Conservation (phyloP, 1,139 yeast species). For the Pichia sp. region DNA sequence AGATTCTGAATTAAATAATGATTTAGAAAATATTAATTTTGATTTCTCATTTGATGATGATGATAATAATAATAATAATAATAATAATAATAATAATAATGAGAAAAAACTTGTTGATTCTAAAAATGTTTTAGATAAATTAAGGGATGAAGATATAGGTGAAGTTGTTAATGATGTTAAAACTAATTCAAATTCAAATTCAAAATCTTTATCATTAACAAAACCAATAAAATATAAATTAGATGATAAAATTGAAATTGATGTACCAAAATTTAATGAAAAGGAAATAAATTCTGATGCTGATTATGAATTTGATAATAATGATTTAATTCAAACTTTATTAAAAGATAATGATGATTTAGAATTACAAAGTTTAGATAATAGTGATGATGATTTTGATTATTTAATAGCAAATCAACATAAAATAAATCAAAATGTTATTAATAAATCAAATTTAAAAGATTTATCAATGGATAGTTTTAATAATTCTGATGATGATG, state of each 20-base stretch:
- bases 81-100: constrained; percentile 3
- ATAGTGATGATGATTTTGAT: constrained; percentile 52
- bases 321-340: constrained; percentile 60
- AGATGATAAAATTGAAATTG: constrained; percentile 22
- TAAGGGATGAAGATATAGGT: constrained; percentile 53
- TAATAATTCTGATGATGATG: constrained; percentile 22
- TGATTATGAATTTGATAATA: constrained; percentile 66
- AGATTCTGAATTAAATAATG: constrained; percentile 19
- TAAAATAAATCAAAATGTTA: constrained; percentile 12
- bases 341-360: constrained; percentile 60
- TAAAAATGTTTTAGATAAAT: constrained; percentile 26
- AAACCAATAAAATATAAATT: neutral
- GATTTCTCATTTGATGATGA: constrained; percentile 49
- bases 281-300: constrained; percentile 58
- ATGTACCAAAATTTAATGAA: constrained; percentile 47
- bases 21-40: constrained; percentile 41
- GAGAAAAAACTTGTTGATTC: constrained; percentile 21
- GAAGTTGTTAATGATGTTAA: constrained; percentile 42
- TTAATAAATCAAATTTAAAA: constrained; percentile 37
- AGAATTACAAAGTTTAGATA: constrained; percentile 44
- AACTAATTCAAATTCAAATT: neutral
- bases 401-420: constrained; percentile 27
- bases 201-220: too few species aligned
- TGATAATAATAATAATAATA: constrained; percentile 25
- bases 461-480: constrained; percentile 30